These are phyloP conservation scores for Zizania palustris DNA, from an alignment of 202 grass and related monocot species.

Conservation along the genomic window DNA sequence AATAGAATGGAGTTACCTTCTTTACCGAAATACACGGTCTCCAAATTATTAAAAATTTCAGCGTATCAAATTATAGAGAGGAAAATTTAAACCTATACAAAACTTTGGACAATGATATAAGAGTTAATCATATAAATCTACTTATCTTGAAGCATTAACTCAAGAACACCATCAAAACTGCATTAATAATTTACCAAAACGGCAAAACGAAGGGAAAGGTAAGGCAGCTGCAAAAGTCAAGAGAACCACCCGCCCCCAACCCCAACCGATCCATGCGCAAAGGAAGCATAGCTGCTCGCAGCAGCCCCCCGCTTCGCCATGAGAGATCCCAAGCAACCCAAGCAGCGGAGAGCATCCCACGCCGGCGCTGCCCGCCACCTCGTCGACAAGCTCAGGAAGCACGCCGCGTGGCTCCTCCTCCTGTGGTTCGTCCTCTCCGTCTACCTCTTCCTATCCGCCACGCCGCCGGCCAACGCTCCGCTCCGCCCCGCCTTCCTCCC, in stretches of 20 bases:
- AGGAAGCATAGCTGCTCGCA: too few relatives aligned
- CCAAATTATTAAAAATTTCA: too few relatives aligned
- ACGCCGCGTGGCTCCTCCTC: constrained; percentile 60
- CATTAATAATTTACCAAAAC: neutral
- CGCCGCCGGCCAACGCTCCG: constrained; percentile 10
- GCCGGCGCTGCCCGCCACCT: constrained; percentile 14
- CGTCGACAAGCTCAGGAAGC: constrained; percentile 53
- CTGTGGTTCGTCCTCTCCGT: constrained; percentile 67
- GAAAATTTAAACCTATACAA: too few relatives aligned
- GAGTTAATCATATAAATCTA: too few relatives aligned
- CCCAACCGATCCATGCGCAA: neutral
- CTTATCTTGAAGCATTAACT: too few relatives aligned
- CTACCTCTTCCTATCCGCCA: constrained; percentile 61
- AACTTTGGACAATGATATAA: too few relatives aligned
- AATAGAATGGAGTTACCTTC: too few relatives aligned
- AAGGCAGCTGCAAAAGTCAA: neutral
- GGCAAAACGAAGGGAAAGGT: neutral
- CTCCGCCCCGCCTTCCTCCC: constrained; percentile 27
- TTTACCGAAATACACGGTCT: too few relatives aligned
- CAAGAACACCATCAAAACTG: too few relatives aligned
- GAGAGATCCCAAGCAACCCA: neutral
- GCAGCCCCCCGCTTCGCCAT: neutral
- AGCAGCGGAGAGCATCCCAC: neutral
- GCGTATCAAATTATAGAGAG: too few relatives aligned
- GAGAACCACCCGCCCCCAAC: neutral